Conservation (phyloP, 495 filamentous ascomycete genomes). For the Penicillium odoratum region DNA sequence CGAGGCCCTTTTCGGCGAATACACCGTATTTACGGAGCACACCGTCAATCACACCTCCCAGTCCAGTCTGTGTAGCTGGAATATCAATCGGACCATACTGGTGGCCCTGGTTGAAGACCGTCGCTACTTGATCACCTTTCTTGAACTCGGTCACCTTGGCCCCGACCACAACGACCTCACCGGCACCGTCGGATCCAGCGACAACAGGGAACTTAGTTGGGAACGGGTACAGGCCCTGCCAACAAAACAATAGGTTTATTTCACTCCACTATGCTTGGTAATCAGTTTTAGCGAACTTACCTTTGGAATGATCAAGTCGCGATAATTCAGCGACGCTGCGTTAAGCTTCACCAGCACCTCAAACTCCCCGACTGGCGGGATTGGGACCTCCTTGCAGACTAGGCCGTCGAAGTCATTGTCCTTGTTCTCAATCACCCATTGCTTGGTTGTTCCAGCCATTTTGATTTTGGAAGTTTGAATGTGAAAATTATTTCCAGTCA, state of each 20-base stretch:
- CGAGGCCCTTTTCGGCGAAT: slow-evolving; percentile 69
- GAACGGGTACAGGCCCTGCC: slow-evolving; percentile 69
- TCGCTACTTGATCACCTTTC: slow-evolving; percentile 70
- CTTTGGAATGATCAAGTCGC: slow-evolving; percentile 75
- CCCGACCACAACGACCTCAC: slow-evolving; percentile 68
- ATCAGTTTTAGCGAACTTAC: slow-evolving; percentile 27
- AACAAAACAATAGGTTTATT: neutral
- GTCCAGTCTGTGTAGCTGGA: slow-evolving; percentile 49
- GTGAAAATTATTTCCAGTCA: too few relatives aligned
- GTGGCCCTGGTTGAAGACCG: slow-evolving; percentile 79
- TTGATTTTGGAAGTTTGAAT: slow-evolving; percentile 2
- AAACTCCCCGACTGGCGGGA: slow-evolving; percentile 65
- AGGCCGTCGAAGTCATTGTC: slow-evolving; percentile 62
- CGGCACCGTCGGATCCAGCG: slow-evolving; percentile 75
- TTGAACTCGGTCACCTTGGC: slow-evolving; percentile 65
- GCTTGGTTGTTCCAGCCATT: slow-evolving; percentile 59
- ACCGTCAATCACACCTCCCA: slow-evolving; percentile 73
- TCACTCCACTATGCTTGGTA: neutral
- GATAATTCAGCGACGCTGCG: slow-evolving; percentile 78
- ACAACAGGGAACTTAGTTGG: slow-evolving; percentile 57
- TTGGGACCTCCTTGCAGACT: slow-evolving; percentile 49
- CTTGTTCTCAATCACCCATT: slow-evolving; percentile 61
- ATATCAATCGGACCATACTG: slow-evolving; percentile 57
- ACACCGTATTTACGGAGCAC: slow-evolving; percentile 69
- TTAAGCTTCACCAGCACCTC: slow-evolving; percentile 77